Base-by-base conservation (phyloP, 176 grass and related monocot genomes). In the Oryza glaberrima region DNA sequence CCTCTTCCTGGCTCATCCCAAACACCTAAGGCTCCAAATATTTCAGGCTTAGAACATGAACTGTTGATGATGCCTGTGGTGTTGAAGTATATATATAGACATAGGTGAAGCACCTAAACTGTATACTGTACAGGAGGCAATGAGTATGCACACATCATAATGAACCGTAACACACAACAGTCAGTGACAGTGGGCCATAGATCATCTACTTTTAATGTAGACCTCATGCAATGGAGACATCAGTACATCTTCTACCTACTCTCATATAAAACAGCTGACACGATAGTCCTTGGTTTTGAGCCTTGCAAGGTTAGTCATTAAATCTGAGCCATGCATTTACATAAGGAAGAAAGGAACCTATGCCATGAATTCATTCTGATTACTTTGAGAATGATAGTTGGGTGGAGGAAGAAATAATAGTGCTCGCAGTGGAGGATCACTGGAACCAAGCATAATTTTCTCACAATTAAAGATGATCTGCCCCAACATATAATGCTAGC, bases 1-100 rank as follows among this genome's bases (percentile, higher is more conserved):
- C 77, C 83, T 65, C 66, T 89, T 85, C 72, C 88, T 13, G 47
- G n/a, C 83, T 81, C 44, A 81, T 26, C 58, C 23, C 51, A 19
- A 52, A 44, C 12, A 47, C 3, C 51, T 66, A 73, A 63, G 26
- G 38, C 58, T 67, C n/a, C 69, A 84, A 44, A 41, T 17, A 13
- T 58, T 81, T 32, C 7, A 60, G 10, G 9, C 11, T 67, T 35
- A 14, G 76, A 36, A 69, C 15, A n/a, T 74, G 46, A 58, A 68
- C 3, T 60, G 58, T 46, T 79, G 19, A 25, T 11, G 13, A 43
- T 81, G 36, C 5, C 22, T 12, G 7, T 67, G 17, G 17, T 79
- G 6, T 79, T 60, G 25, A 67, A 47, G 12, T 79, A 73, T 73
- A 79, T 73, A 79, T 84, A 84, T 79, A 79, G 19, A 28, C 32